Evolutionary conservation across 257 asterid species (phyloP), one percentile per base, ranked within the genome.

Genomic region (Thymus quinquecostatus): DNA sequence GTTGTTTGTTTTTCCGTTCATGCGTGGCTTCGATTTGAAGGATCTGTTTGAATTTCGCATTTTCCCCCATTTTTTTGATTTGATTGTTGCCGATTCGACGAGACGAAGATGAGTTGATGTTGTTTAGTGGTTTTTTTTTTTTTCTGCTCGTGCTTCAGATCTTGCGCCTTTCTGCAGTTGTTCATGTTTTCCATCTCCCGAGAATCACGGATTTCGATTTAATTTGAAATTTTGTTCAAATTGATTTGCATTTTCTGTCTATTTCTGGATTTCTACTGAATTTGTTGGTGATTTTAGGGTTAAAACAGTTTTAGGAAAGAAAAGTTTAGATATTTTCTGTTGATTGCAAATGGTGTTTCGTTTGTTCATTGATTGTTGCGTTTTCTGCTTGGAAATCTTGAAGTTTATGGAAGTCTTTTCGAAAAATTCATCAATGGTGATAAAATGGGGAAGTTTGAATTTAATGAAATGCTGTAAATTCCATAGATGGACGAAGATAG

Each of bases 401-500:
- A 43, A 56, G 53, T 68, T 71, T 34, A 5, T 32, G 61, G 67
- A 66, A 69, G 50, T 68, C 21, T 13, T 50, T 13, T 43, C 61
- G 2, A 49, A 43, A n/a, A 74, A 32, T 62, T 70, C 78, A 60
- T 60, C 69, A 48, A 34, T 32, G 58, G 51, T 69, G 59, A 41
- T 55, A 48, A 66, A 70, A 71, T 72, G 59, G 64, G 63, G 64
- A 27, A 57, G 4, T 45, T 48, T 82, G 1, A 84, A 64, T 44
- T 64, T 60, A 60, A 78, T 68, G 61, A 29, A 38, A 53, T 65
- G 45, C 13, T 69, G 12, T 69, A 71, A n/a, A 54, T 76, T 84
- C 77, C n/a, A 12, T 75, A 80, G 72, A 91, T 91, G 97, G 98
- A 89, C 55, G 96, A 94, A 7, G 96, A 91, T 55, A 91, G 94